Evolutionary conservation across 495 filamentous ascomycete species (phyloP).

Genomic region (Penicillium daleae): DNA sequence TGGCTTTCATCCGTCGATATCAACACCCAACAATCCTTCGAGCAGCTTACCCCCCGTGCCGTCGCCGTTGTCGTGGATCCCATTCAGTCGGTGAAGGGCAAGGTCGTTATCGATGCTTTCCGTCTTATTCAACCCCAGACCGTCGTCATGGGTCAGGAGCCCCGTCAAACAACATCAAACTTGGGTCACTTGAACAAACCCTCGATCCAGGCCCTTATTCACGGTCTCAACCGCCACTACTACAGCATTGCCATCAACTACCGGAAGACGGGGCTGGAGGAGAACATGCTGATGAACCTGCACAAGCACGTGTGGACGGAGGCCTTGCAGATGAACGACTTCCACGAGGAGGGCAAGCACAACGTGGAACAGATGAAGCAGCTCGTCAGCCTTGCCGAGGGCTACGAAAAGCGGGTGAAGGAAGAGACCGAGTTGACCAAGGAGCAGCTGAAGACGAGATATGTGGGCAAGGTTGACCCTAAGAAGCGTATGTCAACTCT

Average conservation of each 20-base stretch:
- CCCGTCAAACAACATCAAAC: conserved; percentile 97
- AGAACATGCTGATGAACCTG: conserved; percentile 99
- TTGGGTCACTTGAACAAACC: conserved; percentile 98
- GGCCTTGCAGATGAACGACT: conserved; percentile 95
- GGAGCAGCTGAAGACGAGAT: conserved; percentile 97
- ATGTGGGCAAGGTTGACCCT: conserved; percentile 97
- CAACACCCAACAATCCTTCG: conserved; percentile 99
- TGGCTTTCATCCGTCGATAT: conserved; percentile 99
- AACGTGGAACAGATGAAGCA: conserved; percentile 86
- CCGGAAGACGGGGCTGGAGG: conserved; percentile 94
- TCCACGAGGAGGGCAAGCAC: conserved; percentile 76
- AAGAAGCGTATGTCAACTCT: conserved; percentile 79
- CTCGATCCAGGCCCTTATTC: conserved; percentile 98
- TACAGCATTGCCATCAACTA: conserved; percentile 99
- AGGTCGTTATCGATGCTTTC: conserved; percentile 99
- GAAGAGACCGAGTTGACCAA: conserved; percentile 96
- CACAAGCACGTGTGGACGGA: conserved; percentile 99
- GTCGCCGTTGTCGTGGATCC: conserved; percentile 98
- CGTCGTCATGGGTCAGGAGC: conserved; percentile 97
- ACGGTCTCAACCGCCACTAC: conserved; percentile 97
- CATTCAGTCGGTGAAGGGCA: conserved; percentile 98
- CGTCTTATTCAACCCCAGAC: conserved; percentile 98
- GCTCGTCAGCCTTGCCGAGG: conserved; percentile 86
- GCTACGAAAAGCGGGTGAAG: conserved; percentile 98
- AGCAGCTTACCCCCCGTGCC: conserved; percentile 92